Conservation (phyloP, 352 stramenopile species). For the Pythium biforme region DNA sequence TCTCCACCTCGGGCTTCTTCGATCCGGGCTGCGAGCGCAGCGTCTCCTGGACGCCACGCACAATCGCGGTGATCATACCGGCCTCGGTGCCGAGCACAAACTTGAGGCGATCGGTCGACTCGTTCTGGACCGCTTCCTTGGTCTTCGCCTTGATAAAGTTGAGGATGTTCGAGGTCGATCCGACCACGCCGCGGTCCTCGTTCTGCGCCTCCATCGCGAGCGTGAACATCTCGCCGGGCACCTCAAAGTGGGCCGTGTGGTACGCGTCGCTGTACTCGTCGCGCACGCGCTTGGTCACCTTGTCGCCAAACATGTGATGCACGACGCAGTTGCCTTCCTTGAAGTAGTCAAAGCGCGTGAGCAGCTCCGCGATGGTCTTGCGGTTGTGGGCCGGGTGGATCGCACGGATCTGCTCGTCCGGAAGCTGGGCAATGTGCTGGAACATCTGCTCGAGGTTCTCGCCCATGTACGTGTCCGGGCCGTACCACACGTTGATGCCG, state of each 20-base stretch:
- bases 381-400: slow-evolving; percentile 87
- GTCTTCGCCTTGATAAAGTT: slow-evolving; percentile 98
- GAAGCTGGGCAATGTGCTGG: slow-evolving; percentile 68
- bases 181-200: slow-evolving; percentile 89
- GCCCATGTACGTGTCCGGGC: slow-evolving; percentile 98
- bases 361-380: slow-evolving; percentile 75
- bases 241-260: slow-evolving; percentile 97
- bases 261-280: slow-evolving; percentile 92
- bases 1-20: slow-evolving; percentile 90
- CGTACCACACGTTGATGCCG: slow-evolving; percentile 90
- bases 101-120: slow-evolving; percentile 74
- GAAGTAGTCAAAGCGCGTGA: slow-evolving; percentile 93
- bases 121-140: slow-evolving; percentile 65
- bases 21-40: slow-evolving; percentile 40
- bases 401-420: slow-evolving; percentile 77
- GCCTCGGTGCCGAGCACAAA: slow-evolving; percentile 97
- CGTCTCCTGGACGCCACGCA: slow-evolving; percentile 90
- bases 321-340: slow-evolving; percentile 97
- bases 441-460: slow-evolving; percentile 96
- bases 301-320: slow-evolving; percentile 98
- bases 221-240: slow-evolving; percentile 98
- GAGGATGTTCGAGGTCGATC: slow-evolving; percentile 97
- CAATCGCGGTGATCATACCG: slow-evolving; percentile 98
- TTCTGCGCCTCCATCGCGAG: slow-evolving; percentile 94
- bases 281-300: slow-evolving; percentile 91